Evolutionary conservation across 1,284 basidiomycete species (phyloP), one percentile per base, ranked within the genome.

Genomic region (Malassezia equina): DNA sequence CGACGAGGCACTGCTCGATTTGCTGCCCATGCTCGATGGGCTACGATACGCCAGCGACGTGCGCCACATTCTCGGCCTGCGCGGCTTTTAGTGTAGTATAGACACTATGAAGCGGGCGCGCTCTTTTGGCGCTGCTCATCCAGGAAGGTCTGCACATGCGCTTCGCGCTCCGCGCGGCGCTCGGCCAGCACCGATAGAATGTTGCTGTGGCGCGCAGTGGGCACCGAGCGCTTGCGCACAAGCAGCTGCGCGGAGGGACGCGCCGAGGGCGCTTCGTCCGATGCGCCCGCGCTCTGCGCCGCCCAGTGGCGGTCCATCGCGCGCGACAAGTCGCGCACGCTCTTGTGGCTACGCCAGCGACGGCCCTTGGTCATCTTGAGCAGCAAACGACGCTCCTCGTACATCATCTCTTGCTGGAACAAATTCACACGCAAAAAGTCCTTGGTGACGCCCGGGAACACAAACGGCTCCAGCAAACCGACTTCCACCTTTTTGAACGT

Each of bases 41-140:
- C 77, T 99, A 57, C 82, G 93, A 28, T 99, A 98, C 77, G 94
- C 91, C 4, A 86, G 83, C 57, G 93, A 99, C 74, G 93, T 99
- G 21, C 83, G 93, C 62, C 82, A 87, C 63, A 85, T 98, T 27
- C 80, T 99, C 46, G 90, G 93, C 51, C 82, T 96, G 58, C 67
- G 76, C 29, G 75, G 73, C 3, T 76, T 75, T 49, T 51, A 54
- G 55, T 47, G 45, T 39, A 44, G 40, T 24, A 36, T 48, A 48
- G 27, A 39, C 21, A 46, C 44, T 28, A 48, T 28, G 36, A 50
- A 34, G 34, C 41, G 9, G 48, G 25, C 48, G 48, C 15, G 21
- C 27, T 36, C 21, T 31, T 23, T 15, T 36, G 12, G 48, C 47
- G 28, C 32, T 59, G 60, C 51, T 64, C 55, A n/a, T 59, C 40